Conservation (phyloP, 129 eudicot species). For the Artemisia tridentata region DNA sequence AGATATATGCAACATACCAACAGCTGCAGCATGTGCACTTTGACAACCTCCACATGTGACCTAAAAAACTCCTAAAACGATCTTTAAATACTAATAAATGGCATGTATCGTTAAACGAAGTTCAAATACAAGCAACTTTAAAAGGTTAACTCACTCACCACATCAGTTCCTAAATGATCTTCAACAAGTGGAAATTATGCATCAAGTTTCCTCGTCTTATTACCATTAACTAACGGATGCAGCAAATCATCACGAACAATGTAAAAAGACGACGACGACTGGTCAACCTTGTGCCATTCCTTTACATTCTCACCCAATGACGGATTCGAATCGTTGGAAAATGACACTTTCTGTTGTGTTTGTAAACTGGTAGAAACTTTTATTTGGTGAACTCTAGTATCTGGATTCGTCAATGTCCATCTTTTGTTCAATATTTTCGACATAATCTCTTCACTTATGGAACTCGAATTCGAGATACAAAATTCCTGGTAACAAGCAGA, state of each 20-base stretch:
- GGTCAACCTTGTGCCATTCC: constrained; percentile 26
- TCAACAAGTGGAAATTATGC: constrained; percentile 86
- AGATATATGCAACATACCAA: constrained; percentile 61
- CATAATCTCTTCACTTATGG: constrained; percentile 38
- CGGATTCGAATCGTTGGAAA: constrained; percentile 50
- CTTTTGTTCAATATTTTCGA: constrained; percentile 53
- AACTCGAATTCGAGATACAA: constrained; percentile 22
- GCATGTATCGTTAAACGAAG: too few relatives aligned
- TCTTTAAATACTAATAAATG: too few relatives aligned
- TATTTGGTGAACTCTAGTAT: constrained; percentile 69
- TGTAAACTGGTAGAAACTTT: constrained; percentile 31
- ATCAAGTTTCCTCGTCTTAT: constrained; percentile 90
- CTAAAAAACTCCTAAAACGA: constrained; percentile 43
- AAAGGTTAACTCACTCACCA: constrained; percentile 48
- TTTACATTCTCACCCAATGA: constrained; percentile 47
- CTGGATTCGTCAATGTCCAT: constrained; percentile 75
- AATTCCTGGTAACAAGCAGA: constrained; percentile 36
- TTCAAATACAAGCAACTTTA: background rate
- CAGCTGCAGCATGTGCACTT: constrained; percentile 99
- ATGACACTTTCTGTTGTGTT: constrained; percentile 31
- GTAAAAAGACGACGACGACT: constrained; percentile 73
- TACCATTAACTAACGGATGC: constrained; percentile 93
- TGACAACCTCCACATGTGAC: constrained; percentile 99
- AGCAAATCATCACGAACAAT: constrained; percentile 90
- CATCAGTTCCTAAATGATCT: constrained; percentile 74